These are phyloP conservation scores for Daldinia eschscholtzii DNA, from an alignment of 2,329 filamentous ascomycete genomes.

Conservation along the genomic window DNA sequence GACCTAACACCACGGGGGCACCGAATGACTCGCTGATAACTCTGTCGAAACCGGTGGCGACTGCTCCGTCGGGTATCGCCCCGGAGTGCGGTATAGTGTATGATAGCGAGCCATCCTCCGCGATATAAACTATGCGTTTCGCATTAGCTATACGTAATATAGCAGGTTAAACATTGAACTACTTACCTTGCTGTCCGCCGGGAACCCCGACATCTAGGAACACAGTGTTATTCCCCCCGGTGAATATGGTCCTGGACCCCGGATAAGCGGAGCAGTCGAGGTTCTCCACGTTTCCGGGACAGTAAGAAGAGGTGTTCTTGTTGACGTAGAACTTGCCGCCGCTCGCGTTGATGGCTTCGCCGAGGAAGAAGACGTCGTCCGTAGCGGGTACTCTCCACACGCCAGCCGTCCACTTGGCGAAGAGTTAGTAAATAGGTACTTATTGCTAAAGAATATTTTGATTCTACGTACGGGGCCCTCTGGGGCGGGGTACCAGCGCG, in stretches of 20 bases:
- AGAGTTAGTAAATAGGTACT: too few relatives aligned
- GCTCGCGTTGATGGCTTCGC: conserved; percentile 42
- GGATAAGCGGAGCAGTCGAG: conserved; percentile 41
- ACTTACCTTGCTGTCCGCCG: conserved; percentile 47
- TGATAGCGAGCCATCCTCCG: conserved; percentile 43
- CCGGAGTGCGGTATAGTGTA: conserved; percentile 44
- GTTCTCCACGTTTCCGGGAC: conserved; percentile 30
- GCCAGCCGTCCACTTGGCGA: conserved; percentile 34
- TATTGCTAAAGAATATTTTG: too few relatives aligned
- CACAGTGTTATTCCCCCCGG: conserved; percentile 33
- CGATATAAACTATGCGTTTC: conserved; percentile 41
- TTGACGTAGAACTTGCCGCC: conserved; percentile 47
- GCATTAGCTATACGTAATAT: too few relatives aligned
- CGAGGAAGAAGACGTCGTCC: conserved; percentile 27
- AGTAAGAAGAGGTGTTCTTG: conserved; percentile 41
- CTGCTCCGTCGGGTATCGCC: conserved; percentile 37
- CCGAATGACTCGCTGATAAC: conserved; percentile 31
- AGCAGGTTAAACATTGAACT: too few relatives aligned
- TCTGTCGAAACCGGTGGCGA: conserved; percentile 37
- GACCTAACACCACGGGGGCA: conserved; percentile 15
- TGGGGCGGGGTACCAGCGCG: conserved; percentile 18
- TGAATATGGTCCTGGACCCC: conserved; percentile 39
- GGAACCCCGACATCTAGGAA: conserved; percentile 41
- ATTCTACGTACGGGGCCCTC: conserved; percentile 21
- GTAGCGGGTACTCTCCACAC: conserved; percentile 31